These are phyloP conservation scores for Colletotrichum graminicola DNA, from an alignment of 2,329 filamentous ascomycete species.

Conservation along the genomic window DNA sequence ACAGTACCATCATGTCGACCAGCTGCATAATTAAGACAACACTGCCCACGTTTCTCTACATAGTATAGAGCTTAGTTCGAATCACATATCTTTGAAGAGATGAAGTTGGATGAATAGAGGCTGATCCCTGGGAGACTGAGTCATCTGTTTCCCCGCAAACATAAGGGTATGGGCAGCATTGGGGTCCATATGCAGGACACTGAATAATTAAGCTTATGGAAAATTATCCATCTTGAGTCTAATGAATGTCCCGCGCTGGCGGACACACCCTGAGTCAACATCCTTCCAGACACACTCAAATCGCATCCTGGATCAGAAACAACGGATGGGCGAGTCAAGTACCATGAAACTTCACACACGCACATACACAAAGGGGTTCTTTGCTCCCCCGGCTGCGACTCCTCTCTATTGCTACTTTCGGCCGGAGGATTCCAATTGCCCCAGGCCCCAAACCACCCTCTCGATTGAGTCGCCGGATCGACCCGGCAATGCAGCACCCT, in stretches of 20 bases:
- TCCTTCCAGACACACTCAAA: not conserved
- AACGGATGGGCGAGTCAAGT: not conserved
- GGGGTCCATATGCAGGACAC: conserved; percentile 9
- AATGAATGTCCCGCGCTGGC: not conserved
- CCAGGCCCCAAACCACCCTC: not conserved
- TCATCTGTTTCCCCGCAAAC: conserved; percentile 1
- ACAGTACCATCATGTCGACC: not conserved
- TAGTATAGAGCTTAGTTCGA: too few relatives aligned
- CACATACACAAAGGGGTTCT: not conserved
- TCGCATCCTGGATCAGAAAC: not conserved
- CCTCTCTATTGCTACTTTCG: not conserved
- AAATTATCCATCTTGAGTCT: conserved; percentile 1
- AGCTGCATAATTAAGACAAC: not conserved
- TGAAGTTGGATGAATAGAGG: conserved; percentile 3
- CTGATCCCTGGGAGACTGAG: not conserved
- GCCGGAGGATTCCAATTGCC: not conserved
- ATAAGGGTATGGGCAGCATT: not conserved
- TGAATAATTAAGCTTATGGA: conserved; percentile 9
- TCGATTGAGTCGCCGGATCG: not conserved
- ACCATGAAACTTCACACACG: not conserved
- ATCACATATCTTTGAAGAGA: not conserved
- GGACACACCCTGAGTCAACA: not conserved
- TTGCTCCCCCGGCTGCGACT: not conserved
- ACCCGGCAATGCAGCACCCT: not conserved
- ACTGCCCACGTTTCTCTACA: not conserved